These are phyloP conservation scores for Rhododendron vialii DNA, from an alignment of 148 eudicot genomes.

Conservation along the genomic window DNA sequence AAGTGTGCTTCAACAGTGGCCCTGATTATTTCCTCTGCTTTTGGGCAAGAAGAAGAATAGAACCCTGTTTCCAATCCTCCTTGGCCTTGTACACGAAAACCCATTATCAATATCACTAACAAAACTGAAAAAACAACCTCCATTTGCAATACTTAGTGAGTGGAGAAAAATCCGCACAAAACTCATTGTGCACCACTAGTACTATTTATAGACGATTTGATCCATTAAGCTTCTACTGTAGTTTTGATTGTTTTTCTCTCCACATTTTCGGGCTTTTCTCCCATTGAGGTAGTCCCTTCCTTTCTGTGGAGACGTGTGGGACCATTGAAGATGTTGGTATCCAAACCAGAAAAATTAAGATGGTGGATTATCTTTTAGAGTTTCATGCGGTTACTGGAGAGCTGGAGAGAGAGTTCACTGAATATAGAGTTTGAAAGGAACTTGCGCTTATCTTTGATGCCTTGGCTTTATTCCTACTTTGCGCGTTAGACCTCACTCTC, in stretches of 20 bases:
- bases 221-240: not conserved
- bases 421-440: not conserved
- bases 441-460: not conserved
- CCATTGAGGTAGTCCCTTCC: not conserved
- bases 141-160: conserved; percentile 1
- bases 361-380: not conserved
- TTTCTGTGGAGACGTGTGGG: conserved; percentile 11
- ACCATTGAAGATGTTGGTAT: not conserved
- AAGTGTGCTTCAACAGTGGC: conserved; percentile 46
- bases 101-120: not conserved
- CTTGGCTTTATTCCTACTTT: conserved; percentile 1
- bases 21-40: conserved; percentile 46
- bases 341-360: not conserved
- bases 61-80: conserved; percentile 33
- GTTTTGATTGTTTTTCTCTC: not conserved
- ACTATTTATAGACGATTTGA: not conserved
- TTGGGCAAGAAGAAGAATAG: conserved; percentile 51
- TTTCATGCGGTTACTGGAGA: not conserved
- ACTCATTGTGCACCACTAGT: not conserved
- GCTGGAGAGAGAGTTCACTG: not conserved
- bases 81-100: conserved; percentile 25
- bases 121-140: conserved; percentile 8
- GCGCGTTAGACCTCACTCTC: not conserved
- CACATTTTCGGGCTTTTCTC: not conserved
- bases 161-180: not conserved